Evolutionary conservation across 768 basidiomycete genomes (phyloP).

Genomic region (Bullera alba): DNA sequence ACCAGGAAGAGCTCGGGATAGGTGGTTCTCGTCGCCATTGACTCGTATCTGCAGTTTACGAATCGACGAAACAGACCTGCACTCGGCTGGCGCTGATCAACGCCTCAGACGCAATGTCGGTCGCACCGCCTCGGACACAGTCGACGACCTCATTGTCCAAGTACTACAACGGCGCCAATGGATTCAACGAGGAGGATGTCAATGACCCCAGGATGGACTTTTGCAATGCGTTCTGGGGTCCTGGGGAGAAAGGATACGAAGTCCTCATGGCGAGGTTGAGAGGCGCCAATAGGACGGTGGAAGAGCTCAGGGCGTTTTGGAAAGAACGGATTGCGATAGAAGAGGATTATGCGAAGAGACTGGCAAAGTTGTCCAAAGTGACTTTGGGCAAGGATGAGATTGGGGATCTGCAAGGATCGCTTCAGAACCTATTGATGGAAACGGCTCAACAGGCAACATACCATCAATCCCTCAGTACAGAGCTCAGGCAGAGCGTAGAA

Average conservation of each 20-base stretch:
- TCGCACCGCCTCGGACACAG: conserved; percentile 34
- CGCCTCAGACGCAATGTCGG: too few species aligned
- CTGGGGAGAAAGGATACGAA: conserved; percentile 77
- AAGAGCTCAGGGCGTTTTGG: conserved; percentile 81
- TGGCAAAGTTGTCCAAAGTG: conserved; percentile 69
- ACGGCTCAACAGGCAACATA: conserved; percentile 71
- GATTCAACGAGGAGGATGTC: conserved; percentile 64
- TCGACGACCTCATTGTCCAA: conserved; percentile 40
- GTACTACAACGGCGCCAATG: conserved; percentile 51
- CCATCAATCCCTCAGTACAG: conserved; percentile 67
- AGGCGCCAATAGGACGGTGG: conserved; percentile 74
- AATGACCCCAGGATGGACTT: conserved; percentile 66
- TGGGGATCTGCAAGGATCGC: conserved; percentile 72
- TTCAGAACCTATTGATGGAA: conserved; percentile 73
- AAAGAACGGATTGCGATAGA: conserved; percentile 88
- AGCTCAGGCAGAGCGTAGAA: conserved; percentile 72
- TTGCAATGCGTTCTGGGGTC: conserved; percentile 96
- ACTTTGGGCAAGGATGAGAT: conserved; percentile 82
- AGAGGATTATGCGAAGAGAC: conserved; percentile 85
- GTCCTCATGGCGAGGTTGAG: conserved; percentile 81
- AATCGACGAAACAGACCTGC: too few species aligned
- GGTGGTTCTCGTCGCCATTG: too few species aligned
- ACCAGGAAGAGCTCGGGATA: too few species aligned
- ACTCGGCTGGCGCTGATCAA: too few species aligned
- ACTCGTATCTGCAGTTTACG: too few species aligned